Base-by-base conservation (phyloP, 2,329 filamentous ascomycete species). In the Ophiosphaerella herpotricha region DNA sequence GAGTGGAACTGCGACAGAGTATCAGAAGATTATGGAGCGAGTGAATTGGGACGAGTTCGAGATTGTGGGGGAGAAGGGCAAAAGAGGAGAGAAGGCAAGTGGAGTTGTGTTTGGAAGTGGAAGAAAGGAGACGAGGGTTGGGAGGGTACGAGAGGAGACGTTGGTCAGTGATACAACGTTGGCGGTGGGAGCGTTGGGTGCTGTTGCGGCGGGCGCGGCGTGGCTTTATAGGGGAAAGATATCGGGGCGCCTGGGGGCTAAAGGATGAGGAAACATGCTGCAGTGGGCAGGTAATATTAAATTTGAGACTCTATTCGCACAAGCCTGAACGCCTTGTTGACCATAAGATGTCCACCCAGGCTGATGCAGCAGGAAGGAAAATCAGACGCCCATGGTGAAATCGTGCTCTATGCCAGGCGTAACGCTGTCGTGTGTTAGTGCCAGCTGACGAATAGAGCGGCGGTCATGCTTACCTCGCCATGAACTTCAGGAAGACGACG, bases 381-480 rank as follows among this genome's bases (percentile, higher is more conserved):
- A 46, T 80, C 80, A 96, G 34, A 96, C 87, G 5, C 91, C 90
- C 91, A 97, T 97, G 1, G 93, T 97, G 73, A 95, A 97, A 72
- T 97, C 93, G 74, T 97, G 91, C 76, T 97, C 93, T 74, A 99
- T 97, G 40, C 92, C 92, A 5, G 94, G 94, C 13, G 93, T 97
- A 38, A 99, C 94, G 64, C 71, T 94, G 31, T 88, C 86, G 32
- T 79, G 90, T 90, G 74, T 71, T 64, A 73, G 67, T 26, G 46
- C 29, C 33, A 4, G 36, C 90, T 90, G 82, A 83, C 1, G 18
- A 2, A 7, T 9, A n/a, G 13, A 7, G 1, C 1, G 23, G 7
- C 9, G 8, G 35, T 1, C 42, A 8, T 32, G 44, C 57, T 48
- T 65, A 72, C 70, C 79, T 75, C 61, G 78, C 78, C 77, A 80